A percentile compares a stretch with the other conserved stretches of the same genome.
phyloP scores from a whole-genome alignment of 2,329 filamentous ascomycete genomes.

The Hymenoscyphus repandus region DNA sequence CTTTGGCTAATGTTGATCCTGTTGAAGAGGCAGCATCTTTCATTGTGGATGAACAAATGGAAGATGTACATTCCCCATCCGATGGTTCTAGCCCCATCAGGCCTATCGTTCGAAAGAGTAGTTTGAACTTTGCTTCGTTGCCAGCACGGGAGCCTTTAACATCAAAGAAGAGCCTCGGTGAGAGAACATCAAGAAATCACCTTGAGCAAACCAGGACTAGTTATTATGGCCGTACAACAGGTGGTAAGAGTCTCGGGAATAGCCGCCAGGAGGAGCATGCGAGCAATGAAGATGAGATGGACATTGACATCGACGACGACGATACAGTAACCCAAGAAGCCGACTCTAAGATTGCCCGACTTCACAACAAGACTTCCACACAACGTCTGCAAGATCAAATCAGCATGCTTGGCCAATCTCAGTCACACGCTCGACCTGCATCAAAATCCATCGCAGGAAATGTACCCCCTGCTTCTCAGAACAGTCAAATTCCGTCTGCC shows the following conservation, averaged over 20 bases:
- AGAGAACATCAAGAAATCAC: slow-evolving; percentile 70
- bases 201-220: slow-evolving; percentile 68
- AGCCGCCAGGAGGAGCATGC: slow-evolving; percentile 41
- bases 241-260: slow-evolving; percentile 64
- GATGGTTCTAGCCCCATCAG: slow-evolving; percentile 70
- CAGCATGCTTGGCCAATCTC: slow-evolving; percentile 60
- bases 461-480: slow-evolving; percentile 16
- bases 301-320: slow-evolving; percentile 36
- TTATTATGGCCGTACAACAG: slow-evolving; percentile 68
- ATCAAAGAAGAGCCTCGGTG: slow-evolving; percentile 76
- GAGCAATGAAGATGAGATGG: slow-evolving; percentile 56
- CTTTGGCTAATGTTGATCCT: slow-evolving; percentile 5
- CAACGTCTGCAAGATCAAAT: slow-evolving; percentile 92
- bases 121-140: slow-evolving; percentile 87
- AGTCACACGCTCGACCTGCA: slow-evolving; percentile 25
- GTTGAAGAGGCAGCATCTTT: slow-evolving; percentile 10
- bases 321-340: slow-evolving; percentile 33
- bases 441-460: slow-evolving; percentile 30
- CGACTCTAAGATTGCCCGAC: slow-evolving; percentile 45
- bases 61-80: slow-evolving; percentile 56
- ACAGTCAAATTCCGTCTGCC: slow-evolving; percentile 16
- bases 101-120: slow-evolving; percentile 83
- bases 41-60: slow-evolving; percentile 31
- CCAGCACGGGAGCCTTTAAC: slow-evolving; percentile 85
- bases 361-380: slow-evolving; percentile 85